Evolutionary conservation across 805 yeast genomes (phyloP).

Genomic region (Schwanniomyces pseudopolymorphus): DNA sequence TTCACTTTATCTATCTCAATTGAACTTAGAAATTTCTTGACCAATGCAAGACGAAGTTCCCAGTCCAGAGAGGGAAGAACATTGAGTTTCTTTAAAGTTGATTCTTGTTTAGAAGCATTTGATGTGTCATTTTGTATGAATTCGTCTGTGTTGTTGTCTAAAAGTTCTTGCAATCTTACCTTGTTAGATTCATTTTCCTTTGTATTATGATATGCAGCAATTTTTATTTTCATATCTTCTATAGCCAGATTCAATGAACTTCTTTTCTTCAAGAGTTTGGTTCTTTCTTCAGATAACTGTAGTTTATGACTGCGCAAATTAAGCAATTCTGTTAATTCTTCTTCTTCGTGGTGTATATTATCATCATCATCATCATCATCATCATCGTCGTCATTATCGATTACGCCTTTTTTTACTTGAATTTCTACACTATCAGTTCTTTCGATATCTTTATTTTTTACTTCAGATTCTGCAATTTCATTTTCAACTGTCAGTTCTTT

Average conservation of each 20-base stretch:
- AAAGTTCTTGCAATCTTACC: conserved; percentile 15
- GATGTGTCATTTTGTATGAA: conserved; percentile 1
- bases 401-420: background rate
- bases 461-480: background rate
- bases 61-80: conserved; percentile 38
- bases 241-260: conserved; percentile 12
- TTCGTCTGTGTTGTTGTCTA: conserved; percentile 18
- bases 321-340: conserved; percentile 11
- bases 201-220: conserved; percentile 12
- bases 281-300: conserved; percentile 12
- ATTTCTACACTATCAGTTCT: background rate
- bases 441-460: background rate
- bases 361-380: conserved; percentile 2
- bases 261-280: conserved; percentile 19
- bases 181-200: conserved; percentile 11
- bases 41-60: conserved; percentile 21
- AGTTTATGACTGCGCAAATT: conserved; percentile 15
- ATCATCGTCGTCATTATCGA: background rate
- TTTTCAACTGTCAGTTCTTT: background rate
- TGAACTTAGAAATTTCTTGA: conserved; percentile 25
- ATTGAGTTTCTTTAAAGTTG: conserved; percentile 23
- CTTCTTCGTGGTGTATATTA: conserved; percentile 3
- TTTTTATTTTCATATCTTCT: conserved; percentile 13
- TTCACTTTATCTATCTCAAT: conserved; percentile 17
- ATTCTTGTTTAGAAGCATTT: conserved; percentile 11